Evolutionary conservation across 371 early-diverging fungal species (phyloP).

Genomic region (Mucor irregularis): DNA sequence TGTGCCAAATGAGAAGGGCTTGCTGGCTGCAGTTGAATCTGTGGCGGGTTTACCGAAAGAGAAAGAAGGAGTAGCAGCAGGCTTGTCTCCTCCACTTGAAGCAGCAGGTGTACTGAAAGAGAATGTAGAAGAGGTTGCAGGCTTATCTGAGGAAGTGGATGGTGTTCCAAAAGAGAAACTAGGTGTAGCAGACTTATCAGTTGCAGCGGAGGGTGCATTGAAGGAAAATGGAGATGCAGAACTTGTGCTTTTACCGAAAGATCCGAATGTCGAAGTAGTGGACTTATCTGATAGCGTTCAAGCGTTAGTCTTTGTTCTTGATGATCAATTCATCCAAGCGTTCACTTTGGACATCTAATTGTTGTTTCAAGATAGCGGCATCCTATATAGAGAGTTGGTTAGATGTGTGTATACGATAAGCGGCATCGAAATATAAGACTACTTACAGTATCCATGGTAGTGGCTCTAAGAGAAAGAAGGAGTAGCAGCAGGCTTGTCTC

Average conservation of each 20-base stretch:
- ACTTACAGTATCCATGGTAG: slow-evolving; percentile 14
- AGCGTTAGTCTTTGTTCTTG: slow-evolving; percentile 11
- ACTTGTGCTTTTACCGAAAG: neutral
- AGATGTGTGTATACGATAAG: neutral
- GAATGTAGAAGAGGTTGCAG: neutral
- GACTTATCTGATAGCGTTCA: slow-evolving; percentile 12
- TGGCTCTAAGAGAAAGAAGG: neutral
- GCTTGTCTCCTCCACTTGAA: neutral
- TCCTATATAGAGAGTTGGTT: slow-evolving; percentile 11
- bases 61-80: neutral
- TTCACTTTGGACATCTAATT: slow-evolving; percentile 10
- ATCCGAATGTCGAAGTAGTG: too few species aligned
- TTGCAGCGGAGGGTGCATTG: neutral
- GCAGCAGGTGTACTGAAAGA: neutral
- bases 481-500: neutral
- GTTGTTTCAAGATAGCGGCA: slow-evolving; percentile 13
- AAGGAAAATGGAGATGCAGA: neutral
- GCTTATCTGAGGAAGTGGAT: neutral
- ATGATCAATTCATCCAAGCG: slow-evolving; percentile 11
- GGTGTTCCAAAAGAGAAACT: neutral
- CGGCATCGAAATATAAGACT: neutral
- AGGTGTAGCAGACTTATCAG: neutral
- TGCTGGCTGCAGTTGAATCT: neutral
- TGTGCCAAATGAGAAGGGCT: neutral
- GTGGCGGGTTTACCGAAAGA: neutral